These are phyloP conservation scores for Bisporella sp. DNA, from an alignment of 2,329 filamentous ascomycete species.

Conservation along the genomic window DNA sequence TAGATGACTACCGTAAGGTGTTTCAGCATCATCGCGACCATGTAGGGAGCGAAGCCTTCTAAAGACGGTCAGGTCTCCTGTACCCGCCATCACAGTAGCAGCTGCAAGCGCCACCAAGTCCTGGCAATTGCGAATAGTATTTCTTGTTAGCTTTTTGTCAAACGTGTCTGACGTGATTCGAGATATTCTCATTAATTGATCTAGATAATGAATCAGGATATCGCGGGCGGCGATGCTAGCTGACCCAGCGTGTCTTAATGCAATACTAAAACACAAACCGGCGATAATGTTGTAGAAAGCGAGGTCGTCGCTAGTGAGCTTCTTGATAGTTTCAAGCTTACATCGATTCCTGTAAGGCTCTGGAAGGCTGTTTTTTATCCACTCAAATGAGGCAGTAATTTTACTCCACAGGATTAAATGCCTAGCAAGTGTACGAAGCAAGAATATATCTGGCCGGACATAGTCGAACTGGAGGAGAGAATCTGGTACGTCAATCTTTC, in stretches of 20 bases:
- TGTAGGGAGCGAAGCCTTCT: constrained; percentile 82
- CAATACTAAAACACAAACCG: constrained; percentile 77
- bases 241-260: constrained; percentile 68
- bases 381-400: constrained; percentile 65
- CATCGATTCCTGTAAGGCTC: constrained; percentile 56
- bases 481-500: constrained; percentile 89
- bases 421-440: constrained; percentile 81
- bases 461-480: constrained; percentile 92
- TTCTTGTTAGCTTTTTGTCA: constrained; percentile 75
- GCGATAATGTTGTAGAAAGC: constrained; percentile 90
- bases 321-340: constrained; percentile 50
- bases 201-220: constrained; percentile 74
- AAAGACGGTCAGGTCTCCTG: constrained; percentile 80
- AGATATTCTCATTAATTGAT: constrained; percentile 76
- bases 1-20: constrained; percentile 88
- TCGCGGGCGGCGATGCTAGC: constrained; percentile 67
- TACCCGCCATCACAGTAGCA: constrained; percentile 91
- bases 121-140: constrained; percentile 84
- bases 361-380: constrained; percentile 72
- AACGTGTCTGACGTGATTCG: constrained; percentile 53
- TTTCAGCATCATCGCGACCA: constrained; percentile 75
- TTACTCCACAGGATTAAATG: constrained; percentile 90
- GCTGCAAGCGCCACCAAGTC: constrained; percentile 77
- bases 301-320: constrained; percentile 73
- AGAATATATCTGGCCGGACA: constrained; percentile 84